Base-by-base conservation (phyloP, 2,329 filamentous ascomycete genomes). In the Pseudopyrenochaeta lycopersici region DNA sequence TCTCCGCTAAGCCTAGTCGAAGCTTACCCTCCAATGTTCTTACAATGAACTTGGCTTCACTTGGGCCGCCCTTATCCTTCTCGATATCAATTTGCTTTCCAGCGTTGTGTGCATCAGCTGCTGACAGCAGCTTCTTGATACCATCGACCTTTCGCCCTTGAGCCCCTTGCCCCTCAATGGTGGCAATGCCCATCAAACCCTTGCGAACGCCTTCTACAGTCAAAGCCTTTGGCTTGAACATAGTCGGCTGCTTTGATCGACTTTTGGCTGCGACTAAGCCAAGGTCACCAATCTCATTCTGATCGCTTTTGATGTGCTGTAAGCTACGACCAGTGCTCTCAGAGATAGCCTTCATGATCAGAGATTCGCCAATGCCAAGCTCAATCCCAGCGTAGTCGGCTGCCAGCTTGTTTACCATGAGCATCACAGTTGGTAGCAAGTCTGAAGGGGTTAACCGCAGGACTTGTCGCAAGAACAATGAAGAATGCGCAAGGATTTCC, bases 321-420 rank as follows among this genome's bases (percentile, higher is more conserved):
- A 97, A 78, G 68, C 88, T 96, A 56, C 95, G 88, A 9, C 95
- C 95, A 0, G 95, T 99, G 27, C 89, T 90, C 78, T 98, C 94
- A 10, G 94, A 94, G 69, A 99, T 96, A 4, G 95, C 91, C 76
- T 98, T 99, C 93, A 98, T 98, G 68, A 99, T 97, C 23, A 99
- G 78, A 0, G 94, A 98, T 77, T 99, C 95, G 51, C 95, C 95
- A 66, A 99, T 99, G n/a, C 95, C 95, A 27, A 99, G 84, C 77
- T 99, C 95, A 58, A 99, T 93, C 17, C 95, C 95, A 38, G 93
- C 90, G 74, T 97, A 99, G 71, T 99, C 95, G 2, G 95, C 94
- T 2, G 95, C 95, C 21, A 99, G 86, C 75, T 98, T 98, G 78
- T 97, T 97, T 76, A 97, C 91, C 95, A 99, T 98, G 27, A 99